Base-by-base conservation (phyloP, 495 filamentous ascomycete species). In the Neurospora africana region DNA sequence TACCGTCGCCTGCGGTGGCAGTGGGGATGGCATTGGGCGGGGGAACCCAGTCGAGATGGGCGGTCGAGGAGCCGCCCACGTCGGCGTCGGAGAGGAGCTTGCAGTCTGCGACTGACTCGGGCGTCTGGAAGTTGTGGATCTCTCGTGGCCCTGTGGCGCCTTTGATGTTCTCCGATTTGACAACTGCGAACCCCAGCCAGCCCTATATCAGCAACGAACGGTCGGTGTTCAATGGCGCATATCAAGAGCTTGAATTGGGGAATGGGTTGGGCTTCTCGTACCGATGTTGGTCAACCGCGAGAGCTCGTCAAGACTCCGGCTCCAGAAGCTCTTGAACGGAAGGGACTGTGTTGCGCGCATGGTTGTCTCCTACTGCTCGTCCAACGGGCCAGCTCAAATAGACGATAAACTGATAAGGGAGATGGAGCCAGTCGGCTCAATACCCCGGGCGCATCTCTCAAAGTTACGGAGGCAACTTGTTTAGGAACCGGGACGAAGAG, bases 51-150 rank as follows among this genome's bases (percentile, higher is more conserved):
- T 94, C 90, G 69, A 99, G 85, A 65, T 85, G 79, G 21, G 89
- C 89, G 30, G 85, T 87, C 67, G 93, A 96, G 83, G 87, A 92
- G 65, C 95, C 95, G 73, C 95, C 95, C 9, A 97, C 91, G 75
- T 94, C 92, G 41, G 82, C 84, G 79, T 99, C 95, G 78, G 88
- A 91, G 89, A 98, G 93, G 70, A 90, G 84, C 78, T 95, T 97
- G 85, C 91, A 95, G 44, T 83, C 83, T 21, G 85, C 79, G 39
- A 93, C 77, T 15, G 87, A 85, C 13, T 86, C 82, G 47, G 89
- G 85, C 71, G 88, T 82, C 82, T 89, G 86, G 83, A 98, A 92
- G 77, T 82, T 77, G 76, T 90, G 84, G 67, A 93, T 85, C 53
- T 85, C 81, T 76, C 86, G 86, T 53, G 90, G 87, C 27, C 83